Base-by-base conservation (phyloP, 805 yeast species). In the Yarrowia divulgata region DNA sequence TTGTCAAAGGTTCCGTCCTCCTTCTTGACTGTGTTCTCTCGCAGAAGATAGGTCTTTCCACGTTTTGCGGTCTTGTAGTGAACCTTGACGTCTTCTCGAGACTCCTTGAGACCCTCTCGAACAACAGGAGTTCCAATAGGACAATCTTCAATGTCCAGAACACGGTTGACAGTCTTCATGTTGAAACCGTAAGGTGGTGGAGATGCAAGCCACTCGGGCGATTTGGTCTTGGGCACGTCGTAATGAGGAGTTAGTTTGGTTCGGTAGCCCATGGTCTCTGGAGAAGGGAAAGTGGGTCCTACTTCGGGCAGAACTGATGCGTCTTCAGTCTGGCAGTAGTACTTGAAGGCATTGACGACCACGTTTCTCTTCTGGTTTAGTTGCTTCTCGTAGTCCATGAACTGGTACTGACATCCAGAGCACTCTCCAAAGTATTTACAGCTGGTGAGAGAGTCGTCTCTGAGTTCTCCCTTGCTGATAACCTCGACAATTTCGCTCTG, bases 201-300 rank as follows among this genome's bases (percentile, higher is more conserved):
- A 52, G 77, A 75, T 18, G 74, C 77, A 40, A 80, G 74, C 67
- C 67, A 62, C 19, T 46, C 67, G 13, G 82, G 80, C n/a, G 71
- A 70, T 32, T 71, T 71, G 58, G 79, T 81, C 74, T 87, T 84
- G 32, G 96, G 95, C 46, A 91, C 80, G 74, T 90, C 93, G 79
- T 93, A 95, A 80, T 95, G 99, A 6, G 99, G 99, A 0, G 99
- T 95, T 50, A 95, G 83, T 76, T 95, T 95, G 0, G 99, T 95
- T 76, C 99, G 84, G 79, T 95, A 95, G 45, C 83, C 82, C 76
- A 84, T 90, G 73, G 88, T 84, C 69, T 87, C 79, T 4, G 99
- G 99, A 12, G 97, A 90, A 8, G 88, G 85, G 48, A 89, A 85
- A 0, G 97, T 91, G 1, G 81, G 79, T 1, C 84, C 84, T 43